Evolutionary conservation across 1,139 yeast species (phyloP), one percentile per base, ranked within the genome.

Genomic region (Candida tropicalis): DNA sequence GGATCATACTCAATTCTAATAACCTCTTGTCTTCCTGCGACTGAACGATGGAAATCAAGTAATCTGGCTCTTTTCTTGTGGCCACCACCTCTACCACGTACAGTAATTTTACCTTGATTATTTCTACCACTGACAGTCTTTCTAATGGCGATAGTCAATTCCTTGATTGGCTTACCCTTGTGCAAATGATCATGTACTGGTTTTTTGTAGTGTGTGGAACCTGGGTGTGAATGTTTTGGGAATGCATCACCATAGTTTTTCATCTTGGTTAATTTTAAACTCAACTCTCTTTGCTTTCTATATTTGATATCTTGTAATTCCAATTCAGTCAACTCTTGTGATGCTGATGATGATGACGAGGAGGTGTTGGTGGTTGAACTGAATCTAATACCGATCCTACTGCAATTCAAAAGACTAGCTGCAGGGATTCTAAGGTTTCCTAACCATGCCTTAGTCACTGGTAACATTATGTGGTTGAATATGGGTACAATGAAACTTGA

Each of bases 11-110:
- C 99, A 47, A 93, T 88, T 60, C 99, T 77, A 46, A 84, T 70
- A 17, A 93, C 98, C 17, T 80, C 77, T 55, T 89, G 95, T 42
- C 76, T 77, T 18, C 98, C 99, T 1, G 82, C 66, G 3, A 63
- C 76, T 37, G 65, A 60, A 58, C 99, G 79, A 56, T 74, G 73
- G 59, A 84, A 84, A 65, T 93, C 99, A 23, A 93, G 77, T 38
- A 87, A 64, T 58, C 99, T 80, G 35, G 87, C 79, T 65, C 99
- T 81, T 59, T 90, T 84, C 65, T 87, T 89, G 63, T 88, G 95
- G 37, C 98, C 99, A 57, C 99, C 99, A 63, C 99, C 99, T 65
- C 95, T 82, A 62, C 95, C 97, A 62, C 99, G 82, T 35, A 89
- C 85, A 7, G 97, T 88, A 57, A 93, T 88, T 53, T 80, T 78